These are phyloP conservation scores for Albugo candida DNA, from an alignment of 352 stramenopile genomes.

Conservation along the genomic window DNA sequence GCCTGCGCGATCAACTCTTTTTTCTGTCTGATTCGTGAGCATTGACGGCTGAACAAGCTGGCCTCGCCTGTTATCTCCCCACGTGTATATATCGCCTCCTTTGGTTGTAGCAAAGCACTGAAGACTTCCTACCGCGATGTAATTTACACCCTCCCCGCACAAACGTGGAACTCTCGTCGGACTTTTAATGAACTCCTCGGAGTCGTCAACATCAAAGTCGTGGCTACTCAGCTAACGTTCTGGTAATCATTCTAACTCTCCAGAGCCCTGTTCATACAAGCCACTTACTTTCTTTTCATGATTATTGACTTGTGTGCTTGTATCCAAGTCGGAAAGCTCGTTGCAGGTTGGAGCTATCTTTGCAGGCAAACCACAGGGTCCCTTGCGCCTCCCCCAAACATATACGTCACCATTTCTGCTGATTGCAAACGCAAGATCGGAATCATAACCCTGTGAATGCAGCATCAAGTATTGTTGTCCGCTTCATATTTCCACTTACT, in stretches of 20 bases:
- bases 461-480: not conserved
- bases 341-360: slow-evolving; percentile 1
- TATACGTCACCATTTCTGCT: slow-evolving; percentile 51
- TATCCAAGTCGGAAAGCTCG: not conserved
- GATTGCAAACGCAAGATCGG: slow-evolving; percentile 53
- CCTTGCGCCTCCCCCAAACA: slow-evolving; percentile 51
- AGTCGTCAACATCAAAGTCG: slow-evolving; percentile 20
- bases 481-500: slow-evolving; percentile 10
- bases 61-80: slow-evolving; percentile 69
- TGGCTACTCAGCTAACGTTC: slow-evolving; percentile 1
- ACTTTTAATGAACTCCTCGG: slow-evolving; percentile 42
- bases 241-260: slow-evolving; percentile 7
- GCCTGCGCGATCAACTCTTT: slow-evolving; percentile 20
- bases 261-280: slow-evolving; percentile 4
- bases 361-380: slow-evolving; percentile 25
- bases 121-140: slow-evolving; percentile 51
- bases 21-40: slow-evolving; percentile 28
- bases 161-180: slow-evolving; percentile 41
- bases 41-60: slow-evolving; percentile 43
- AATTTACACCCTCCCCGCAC: slow-evolving; percentile 41
- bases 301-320: not conserved
- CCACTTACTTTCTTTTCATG: not conserved
- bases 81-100: slow-evolving; percentile 66
- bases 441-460: slow-evolving; percentile 46
- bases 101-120: slow-evolving; percentile 62